These are phyloP conservation scores for Aurantiochytrium sp. DNA, from an alignment of 108 stramenopile genomes.

Conservation along the genomic window DNA sequence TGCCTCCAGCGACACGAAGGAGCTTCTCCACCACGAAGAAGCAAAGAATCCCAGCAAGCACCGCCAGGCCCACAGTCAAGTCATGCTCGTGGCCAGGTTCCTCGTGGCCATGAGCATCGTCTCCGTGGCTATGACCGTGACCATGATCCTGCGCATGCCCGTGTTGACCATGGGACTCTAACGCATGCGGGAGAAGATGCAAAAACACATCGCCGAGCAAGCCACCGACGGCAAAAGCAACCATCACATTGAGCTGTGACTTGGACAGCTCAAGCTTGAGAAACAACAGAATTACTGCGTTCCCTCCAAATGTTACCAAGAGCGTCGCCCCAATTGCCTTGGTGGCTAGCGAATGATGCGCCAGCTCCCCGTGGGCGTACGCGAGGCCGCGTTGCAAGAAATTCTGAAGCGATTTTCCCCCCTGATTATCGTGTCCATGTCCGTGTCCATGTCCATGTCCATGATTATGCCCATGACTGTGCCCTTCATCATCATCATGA, in stretches of 20 bases:
- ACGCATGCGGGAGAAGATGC: neutral
- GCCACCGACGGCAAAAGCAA: neutral
- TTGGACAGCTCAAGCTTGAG: neutral
- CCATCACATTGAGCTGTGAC: neutral
- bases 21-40: neutral
- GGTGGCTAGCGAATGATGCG: neutral
- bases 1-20: neutral
- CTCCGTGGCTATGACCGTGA: neutral
- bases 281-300: neutral
- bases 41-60: neutral
- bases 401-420: neutral
- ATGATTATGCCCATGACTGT: neutral
- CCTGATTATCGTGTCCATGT: neutral
- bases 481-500: neutral
- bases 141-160: neutral
- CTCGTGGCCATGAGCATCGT: neutral
- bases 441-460: neutral
- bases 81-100: neutral
- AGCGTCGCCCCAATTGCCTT: neutral
- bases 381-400: neutral
- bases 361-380: neutral
- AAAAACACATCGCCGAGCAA: neutral
- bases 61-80: neutral
- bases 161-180: neutral
- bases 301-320: neutral